Percentiles rank a stretch among this genome's conserved stretches.
Evolutionary conservation across 495 filamentous ascomycete species (phyloP).

Genomic region (Talaromyces wortmannii): DNA sequence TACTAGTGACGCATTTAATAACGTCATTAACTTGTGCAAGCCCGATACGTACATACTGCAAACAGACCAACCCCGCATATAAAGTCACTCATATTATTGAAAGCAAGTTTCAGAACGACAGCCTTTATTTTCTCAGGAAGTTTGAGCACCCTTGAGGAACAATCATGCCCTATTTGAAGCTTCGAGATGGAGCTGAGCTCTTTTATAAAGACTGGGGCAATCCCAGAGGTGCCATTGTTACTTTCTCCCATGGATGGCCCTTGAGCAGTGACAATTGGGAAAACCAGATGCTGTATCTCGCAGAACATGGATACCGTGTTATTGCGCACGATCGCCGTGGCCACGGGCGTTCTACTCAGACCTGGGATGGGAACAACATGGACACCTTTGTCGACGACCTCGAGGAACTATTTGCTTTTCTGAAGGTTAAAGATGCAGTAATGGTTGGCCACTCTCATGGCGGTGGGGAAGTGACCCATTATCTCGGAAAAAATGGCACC

Average conservation of each 20-base stretch:
- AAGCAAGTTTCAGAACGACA: no score
- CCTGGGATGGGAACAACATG: slow-evolving; percentile 32
- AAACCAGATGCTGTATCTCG: slow-evolving; percentile 31
- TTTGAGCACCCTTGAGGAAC: not conserved
- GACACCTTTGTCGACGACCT: slow-evolving; percentile 31
- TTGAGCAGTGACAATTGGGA: slow-evolving; percentile 35
- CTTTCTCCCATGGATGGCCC: slow-evolving; percentile 35
- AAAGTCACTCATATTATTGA: no score
- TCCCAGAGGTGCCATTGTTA: slow-evolving; percentile 15
- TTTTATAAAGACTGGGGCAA: slow-evolving; percentile 38
- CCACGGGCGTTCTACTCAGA: slow-evolving; percentile 32
- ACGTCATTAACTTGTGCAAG: no score
- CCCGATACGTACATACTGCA: no score
- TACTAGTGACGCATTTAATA: no score
- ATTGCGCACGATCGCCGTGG: slow-evolving; percentile 36
- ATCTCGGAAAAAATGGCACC: slow-evolving; percentile 24
- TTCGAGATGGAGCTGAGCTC: slow-evolving; percentile 26
- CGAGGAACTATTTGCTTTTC: slow-evolving; percentile 22
- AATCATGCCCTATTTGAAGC: slow-evolving; percentile 18
- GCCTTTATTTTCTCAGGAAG: no score
- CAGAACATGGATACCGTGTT: slow-evolving; percentile 26
- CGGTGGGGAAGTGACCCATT: slow-evolving; percentile 31
- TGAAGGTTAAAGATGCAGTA: slow-evolving; percentile 20
- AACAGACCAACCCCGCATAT: no score
- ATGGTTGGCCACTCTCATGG: slow-evolving; percentile 36